Evolutionary conservation across 2,329 filamentous ascomycete genomes (phyloP).

Genomic region (Thielaviopsis cerberus): DNA sequence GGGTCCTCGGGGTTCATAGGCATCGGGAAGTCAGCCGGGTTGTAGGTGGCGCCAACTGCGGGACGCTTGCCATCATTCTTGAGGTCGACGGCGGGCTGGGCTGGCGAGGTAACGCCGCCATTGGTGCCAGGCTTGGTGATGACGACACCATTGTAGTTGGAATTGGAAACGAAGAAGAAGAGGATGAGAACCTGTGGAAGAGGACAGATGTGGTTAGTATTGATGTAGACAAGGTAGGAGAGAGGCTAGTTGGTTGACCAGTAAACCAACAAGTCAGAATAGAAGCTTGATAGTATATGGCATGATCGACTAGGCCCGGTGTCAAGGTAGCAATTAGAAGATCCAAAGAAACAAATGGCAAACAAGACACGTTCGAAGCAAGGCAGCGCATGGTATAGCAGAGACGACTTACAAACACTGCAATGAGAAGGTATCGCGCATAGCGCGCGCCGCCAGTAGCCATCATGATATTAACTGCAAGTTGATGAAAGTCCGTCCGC

Average conservation of each 20-base stretch:
- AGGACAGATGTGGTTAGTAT: slow-evolving; percentile 13
- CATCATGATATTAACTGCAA: slow-evolving; percentile 22
- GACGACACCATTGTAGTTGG: slow-evolving; percentile 25
- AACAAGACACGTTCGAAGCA: slow-evolving; percentile 4
- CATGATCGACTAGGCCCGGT: not conserved
- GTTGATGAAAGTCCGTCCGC: not conserved
- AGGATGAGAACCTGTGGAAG: slow-evolving; percentile 39
- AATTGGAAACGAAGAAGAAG: slow-evolving; percentile 63
- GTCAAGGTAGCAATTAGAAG: not conserved
- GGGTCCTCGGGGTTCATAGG: slow-evolving; percentile 32
- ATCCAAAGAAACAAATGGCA: slow-evolving; percentile 3
- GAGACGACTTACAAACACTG: slow-evolving; percentile 51
- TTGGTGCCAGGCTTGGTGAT: slow-evolving; percentile 15
- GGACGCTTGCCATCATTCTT: slow-evolving; percentile 14
- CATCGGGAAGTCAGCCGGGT: slow-evolving; percentile 29
- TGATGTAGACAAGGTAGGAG: slow-evolving; percentile 7
- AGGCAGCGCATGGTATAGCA: not conserved
- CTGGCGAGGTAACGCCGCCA: slow-evolving; percentile 13
- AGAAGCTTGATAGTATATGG: not conserved
- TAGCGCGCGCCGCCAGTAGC: slow-evolving; percentile 57
- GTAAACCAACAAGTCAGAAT: too few relatives aligned
- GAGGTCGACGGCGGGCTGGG: slow-evolving; percentile 6
- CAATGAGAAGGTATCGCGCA: slow-evolving; percentile 60
- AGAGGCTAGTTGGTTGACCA: too few relatives aligned
- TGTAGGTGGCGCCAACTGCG: slow-evolving; percentile 18